Percentiles rank a stretch among this genome's conserved stretches.
These are phyloP conservation scores for Cladophialophora chaetospira DNA, from an alignment of 2,329 filamentous ascomycete species.

Conservation along the genomic window DNA sequence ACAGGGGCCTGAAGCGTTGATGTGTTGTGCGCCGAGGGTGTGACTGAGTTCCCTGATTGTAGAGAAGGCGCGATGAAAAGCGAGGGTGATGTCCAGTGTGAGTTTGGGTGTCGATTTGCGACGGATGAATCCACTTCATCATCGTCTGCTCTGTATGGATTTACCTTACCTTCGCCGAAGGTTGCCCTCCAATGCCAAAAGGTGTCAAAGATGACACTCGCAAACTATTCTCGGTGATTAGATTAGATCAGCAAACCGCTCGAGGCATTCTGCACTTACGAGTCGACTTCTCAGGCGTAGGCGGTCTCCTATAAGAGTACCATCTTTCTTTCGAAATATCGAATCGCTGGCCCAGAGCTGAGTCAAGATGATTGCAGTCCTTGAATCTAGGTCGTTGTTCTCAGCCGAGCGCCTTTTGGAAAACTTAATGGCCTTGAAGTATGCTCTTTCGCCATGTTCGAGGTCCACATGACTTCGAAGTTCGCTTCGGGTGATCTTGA, in stretches of 20 bases:
- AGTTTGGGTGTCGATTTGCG: not conserved
- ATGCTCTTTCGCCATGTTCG: slow-evolving; percentile 4
- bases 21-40: slow-evolving; percentile 1
- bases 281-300: slow-evolving; percentile 11
- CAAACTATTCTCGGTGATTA: slow-evolving; percentile 5
- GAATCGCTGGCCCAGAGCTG: slow-evolving; percentile 14
- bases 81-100: not conserved
- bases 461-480: slow-evolving; percentile 3
- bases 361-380: slow-evolving; percentile 11
- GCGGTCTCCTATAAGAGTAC: not conserved
- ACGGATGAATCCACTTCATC: not conserved
- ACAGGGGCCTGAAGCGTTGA: not conserved
- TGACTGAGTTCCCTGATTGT: not conserved
- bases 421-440: slow-evolving; percentile 13
- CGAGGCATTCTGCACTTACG: slow-evolving; percentile 1
- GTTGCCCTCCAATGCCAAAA: slow-evolving; percentile 10
- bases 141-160: slow-evolving; percentile 6
- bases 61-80: not conserved
- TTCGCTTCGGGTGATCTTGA: slow-evolving; percentile 7
- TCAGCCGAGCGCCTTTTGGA: not conserved
- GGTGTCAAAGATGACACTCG: slow-evolving; percentile 11
- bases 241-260: not conserved
- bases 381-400: slow-evolving; percentile 6
- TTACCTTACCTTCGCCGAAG: slow-evolving; percentile 7
- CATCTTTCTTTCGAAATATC: slow-evolving; percentile 7